Percentiles rank a stretch among this genome's conserved stretches.
phyloP scores from a whole-genome alignment of 257 asterid genomes.

The Fraxinus quadrangulata region DNA sequence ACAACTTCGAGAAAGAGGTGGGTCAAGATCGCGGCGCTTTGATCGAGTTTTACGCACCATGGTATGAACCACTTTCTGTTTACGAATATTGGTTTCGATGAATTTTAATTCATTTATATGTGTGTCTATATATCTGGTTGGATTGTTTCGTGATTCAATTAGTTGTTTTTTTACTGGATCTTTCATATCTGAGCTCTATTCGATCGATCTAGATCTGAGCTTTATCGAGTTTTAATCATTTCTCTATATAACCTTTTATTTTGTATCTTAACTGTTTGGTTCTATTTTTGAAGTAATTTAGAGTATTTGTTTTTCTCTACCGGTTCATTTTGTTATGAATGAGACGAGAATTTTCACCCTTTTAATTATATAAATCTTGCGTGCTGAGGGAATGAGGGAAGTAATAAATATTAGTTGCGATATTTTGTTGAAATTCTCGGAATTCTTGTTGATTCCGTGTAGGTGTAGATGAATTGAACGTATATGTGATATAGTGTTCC shows the following conservation, averaged over 20 bases:
- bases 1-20: slow-evolving; percentile 81
- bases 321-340: not conserved
- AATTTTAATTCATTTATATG: not conserved
- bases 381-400: not conserved
- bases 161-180: slow-evolving; percentile 21
- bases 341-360: not conserved
- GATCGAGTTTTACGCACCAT: slow-evolving; percentile 92
- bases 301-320: not conserved
- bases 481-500: not conserved
- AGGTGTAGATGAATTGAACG: not conserved
- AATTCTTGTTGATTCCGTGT: slow-evolving; percentile 9
- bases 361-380: not conserved
- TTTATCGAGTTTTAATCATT: not conserved
- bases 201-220: slow-evolving; percentile 18
- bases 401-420: not conserved
- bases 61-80: slow-evolving; percentile 41
- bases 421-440: not conserved
- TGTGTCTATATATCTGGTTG: not conserved
- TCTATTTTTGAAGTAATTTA: not conserved
- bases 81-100: not conserved
- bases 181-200: slow-evolving; percentile 21
- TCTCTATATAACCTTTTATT: not conserved
- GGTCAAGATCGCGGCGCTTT: slow-evolving; percentile 92
- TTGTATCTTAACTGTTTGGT: not conserved
- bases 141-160: not conserved